Base-by-base conservation (phyloP, 768 basidiomycete species). In the Tricholoma furcatifolium region DNA sequence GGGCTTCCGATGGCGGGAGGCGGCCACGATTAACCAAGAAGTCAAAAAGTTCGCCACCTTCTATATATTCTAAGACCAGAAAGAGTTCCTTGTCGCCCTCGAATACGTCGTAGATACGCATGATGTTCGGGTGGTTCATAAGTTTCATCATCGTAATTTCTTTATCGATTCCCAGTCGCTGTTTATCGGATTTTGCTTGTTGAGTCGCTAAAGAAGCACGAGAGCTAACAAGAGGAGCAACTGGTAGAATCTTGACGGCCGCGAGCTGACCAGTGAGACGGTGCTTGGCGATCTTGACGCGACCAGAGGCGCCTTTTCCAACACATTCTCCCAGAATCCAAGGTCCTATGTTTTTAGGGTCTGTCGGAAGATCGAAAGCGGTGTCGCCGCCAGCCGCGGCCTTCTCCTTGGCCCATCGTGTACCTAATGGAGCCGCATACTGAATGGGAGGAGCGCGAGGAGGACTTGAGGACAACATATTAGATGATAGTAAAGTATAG, bases 111-210 rank as follows among this genome's bases (percentile, higher is more conserved):
- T 92, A 94, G 36, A 98, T 87, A 56, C 88, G 85, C 76, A 98
- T 83, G 62, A 98, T 93, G 70, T 97, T 97, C 1, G 93, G 95
- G 66, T 98, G 95, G 64, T 95, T 91, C 86, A 98, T 94, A 61
- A 98, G 87, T 69, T 98, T 98, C 95, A 98, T 96, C 86, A 98
- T 94, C 51, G 91, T 92, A 55, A 98, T 96, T 69, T 98, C 95
- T 57, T 92, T 76, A 67, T 97, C 93, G 54, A 98, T 88, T 3
- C 91, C 88, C 43, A 95, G 80, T 54, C 88, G 82, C 57, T 87
- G 84, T 67, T 91, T 92, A 57, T 93, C 88, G 2, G 81, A 80
- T 70, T 87, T 89, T 3, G 81, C 85, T 56, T 81, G 78, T 59
- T 83, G 81, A 35, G 83, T 82, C 6, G 80, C 79, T 56, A 85